Base-by-base conservation (phyloP, 108 stramenopile genomes). In the Bacterosira constricta region DNA sequence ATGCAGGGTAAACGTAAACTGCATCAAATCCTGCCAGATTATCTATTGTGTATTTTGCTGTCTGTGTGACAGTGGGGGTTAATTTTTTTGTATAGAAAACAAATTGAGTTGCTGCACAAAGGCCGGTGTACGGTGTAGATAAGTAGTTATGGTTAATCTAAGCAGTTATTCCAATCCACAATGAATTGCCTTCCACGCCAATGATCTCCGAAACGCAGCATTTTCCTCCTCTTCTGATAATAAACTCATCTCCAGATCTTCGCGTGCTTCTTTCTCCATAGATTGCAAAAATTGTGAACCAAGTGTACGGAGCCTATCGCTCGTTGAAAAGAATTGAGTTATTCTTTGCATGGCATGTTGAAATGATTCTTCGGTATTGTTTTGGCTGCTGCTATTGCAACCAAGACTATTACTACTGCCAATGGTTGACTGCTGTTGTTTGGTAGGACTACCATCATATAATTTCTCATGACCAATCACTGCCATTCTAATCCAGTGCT, bases 121-220 rank as follows among this genome's bases (percentile, higher is more conserved):
- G 10, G 41, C n/a, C n/a, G n/a, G n/a, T n/a, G n/a, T n/a, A n/a
- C n/a, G n/a, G n/a, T n/a, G n/a, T n/a, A n/a, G n/a, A n/a, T n/a
- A n/a, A n/a, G n/a, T n/a, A n/a, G n/a, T n/a, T n/a, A n/a, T n/a
- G n/a, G n/a, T n/a, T n/a, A n/a, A n/a, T n/a, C n/a, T n/a, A n/a
- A n/a, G n/a, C n/a, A n/a, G n/a, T 38, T 56, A 29, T 32, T 56
- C 32, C 34, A 56, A 36, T 18, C 52, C 52, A 31, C 36, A 52
- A 42, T 44, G 30, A 46, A 74, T 74, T 49, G 73, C 73, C 26
- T 74, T 57, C 73, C 63, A 74, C 2, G 73, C 54, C 55, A 74
- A 57, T 6, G 34, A 47, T 17, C 3, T 38, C 50, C 55, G 53
- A 57, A 74, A 74, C 17, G 39, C 44, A 1, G 38, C 17, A 65